These are phyloP conservation scores for Colletotrichum navitas DNA, from an alignment of 2,329 filamentous ascomycete genomes.

Conservation along the genomic window DNA sequence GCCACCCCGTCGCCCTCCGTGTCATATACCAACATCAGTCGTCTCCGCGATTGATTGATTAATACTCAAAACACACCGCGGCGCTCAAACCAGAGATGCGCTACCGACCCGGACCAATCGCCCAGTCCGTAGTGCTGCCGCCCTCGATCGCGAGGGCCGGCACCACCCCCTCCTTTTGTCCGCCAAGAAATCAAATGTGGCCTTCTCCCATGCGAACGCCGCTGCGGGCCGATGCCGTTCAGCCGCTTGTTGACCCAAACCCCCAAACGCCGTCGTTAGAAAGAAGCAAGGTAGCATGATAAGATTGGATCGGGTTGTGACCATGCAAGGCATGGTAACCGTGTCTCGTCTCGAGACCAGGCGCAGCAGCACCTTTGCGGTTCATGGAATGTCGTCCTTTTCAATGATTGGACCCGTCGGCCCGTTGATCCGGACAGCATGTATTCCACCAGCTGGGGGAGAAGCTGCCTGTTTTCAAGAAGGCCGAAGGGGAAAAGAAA, in stretches of 20 bases:
- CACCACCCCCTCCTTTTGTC: constrained; percentile 30
- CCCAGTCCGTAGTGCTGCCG: constrained; percentile 12
- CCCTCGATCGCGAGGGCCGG: constrained; percentile 30
- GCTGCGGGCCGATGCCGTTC: constrained; percentile 38
- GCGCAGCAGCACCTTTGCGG: constrained; percentile 13
- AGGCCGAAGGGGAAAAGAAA: constrained; percentile 38
- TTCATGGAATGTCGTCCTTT: constrained; percentile 22
- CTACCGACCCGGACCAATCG: constrained; percentile 25
- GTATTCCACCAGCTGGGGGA: constrained; percentile 27
- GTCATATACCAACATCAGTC: constrained; percentile 41
- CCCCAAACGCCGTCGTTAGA: constrained; percentile 39
- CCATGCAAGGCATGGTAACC: constrained; percentile 16
- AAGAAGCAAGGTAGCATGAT: constrained; percentile 37
- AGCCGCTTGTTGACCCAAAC: constrained; percentile 33
- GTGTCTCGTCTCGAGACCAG: constrained; percentile 21
- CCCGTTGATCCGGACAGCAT: constrained; percentile 39
- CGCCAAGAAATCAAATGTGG: constrained; percentile 36
- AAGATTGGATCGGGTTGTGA: constrained; percentile 35
- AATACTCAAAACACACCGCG: constrained; percentile 42
- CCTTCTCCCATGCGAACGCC: constrained; percentile 41
- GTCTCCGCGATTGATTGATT: constrained; percentile 42
- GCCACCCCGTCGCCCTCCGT: constrained; percentile 37
- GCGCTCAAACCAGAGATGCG: constrained; percentile 41
- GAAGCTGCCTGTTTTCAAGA: constrained; percentile 39
- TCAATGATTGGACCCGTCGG: constrained; percentile 23